Base-by-base conservation (phyloP, 768 basidiomycete species). In the Lepiota brunneoincarnata region DNA sequence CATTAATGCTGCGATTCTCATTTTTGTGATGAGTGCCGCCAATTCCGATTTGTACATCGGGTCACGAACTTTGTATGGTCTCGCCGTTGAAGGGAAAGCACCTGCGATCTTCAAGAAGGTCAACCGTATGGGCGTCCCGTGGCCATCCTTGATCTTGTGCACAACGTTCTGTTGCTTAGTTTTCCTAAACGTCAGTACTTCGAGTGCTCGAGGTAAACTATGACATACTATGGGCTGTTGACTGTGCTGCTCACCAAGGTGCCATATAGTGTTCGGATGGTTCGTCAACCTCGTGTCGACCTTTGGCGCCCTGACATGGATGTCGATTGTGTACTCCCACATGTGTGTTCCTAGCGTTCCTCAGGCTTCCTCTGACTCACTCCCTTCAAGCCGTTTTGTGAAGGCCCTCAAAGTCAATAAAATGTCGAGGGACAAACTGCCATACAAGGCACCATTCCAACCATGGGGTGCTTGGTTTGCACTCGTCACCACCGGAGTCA, bases 381-480 rank as follows among this genome's bases (percentile, higher is more conserved):
- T 51, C 18, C 14, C 9, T 26, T 24, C 15, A 37, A 77, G 76
- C 53, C 64, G 64, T 10, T 79, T 78, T 61, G 77, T 78, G 76
- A 69, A 69, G 60, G 76, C 75, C 1, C 61, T 78, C 39, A 65
- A 69, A 38, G 71, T 68, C 3, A 75, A 76, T 38, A 75, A 73
- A 14, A 66, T 71, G 52, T 72, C 71, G 18, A 67, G 77, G 43
- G 72, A 77, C 41, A 66, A 67, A 14, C 63, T 79, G 5, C 76
- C 78, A 2, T 77, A 76, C 60, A 76, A 79, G 64, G 83, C 80
- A 6, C 83, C 84, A n/a, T 81, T 83, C 63, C 81, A 81, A 62
- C 81, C 82, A 21, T 84, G 75, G 67, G 80, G 82, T 20, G 79
- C 78, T 39, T 83, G 77, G 79, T 78, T 82, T 61, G 85, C 83